Conservation (phyloP, 2,329 filamentous ascomycete species). For the Fusarium sp. region DNA sequence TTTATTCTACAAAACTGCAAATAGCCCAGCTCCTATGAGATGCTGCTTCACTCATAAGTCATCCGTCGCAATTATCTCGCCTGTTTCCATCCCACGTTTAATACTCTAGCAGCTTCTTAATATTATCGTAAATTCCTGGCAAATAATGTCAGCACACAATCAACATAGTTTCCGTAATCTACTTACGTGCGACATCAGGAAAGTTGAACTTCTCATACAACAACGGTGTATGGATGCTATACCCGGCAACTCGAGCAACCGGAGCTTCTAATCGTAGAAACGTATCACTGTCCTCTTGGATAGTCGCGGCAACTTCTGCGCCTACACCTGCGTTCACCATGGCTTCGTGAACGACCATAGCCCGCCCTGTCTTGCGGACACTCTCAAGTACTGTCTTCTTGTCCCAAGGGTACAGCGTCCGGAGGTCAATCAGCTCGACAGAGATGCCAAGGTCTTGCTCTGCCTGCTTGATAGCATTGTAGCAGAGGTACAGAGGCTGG, state of each 20-base stretch:
- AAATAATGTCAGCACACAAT: slow-evolving; percentile 16
- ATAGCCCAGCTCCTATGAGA: not conserved
- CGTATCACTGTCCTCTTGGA: slow-evolving; percentile 80
- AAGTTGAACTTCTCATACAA: slow-evolving; percentile 83
- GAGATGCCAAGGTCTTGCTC: slow-evolving; percentile 79
- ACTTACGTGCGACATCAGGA: slow-evolving; percentile 88
- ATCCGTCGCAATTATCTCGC: not conserved
- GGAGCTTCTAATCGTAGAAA: slow-evolving; percentile 88
- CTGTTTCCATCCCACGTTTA: slow-evolving; percentile 48
- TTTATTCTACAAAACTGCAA: slow-evolving; percentile 5
- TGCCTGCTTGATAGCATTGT: slow-evolving; percentile 78
- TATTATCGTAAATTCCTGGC: slow-evolving; percentile 75
- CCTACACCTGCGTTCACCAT: slow-evolving; percentile 92
- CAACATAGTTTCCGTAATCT: too few species aligned
- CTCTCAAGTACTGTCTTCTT: slow-evolving; percentile 81
- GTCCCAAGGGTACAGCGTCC: slow-evolving; percentile 94
- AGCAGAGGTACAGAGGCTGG: slow-evolving; percentile 87
- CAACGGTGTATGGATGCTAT: slow-evolving; percentile 85
- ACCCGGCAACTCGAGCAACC: slow-evolving; percentile 86
- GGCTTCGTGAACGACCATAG: slow-evolving; percentile 89
- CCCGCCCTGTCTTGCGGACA: slow-evolving; percentile 86
- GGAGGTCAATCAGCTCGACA: slow-evolving; percentile 86
- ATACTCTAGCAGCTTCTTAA: slow-evolving; percentile 74
- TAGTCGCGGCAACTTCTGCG: slow-evolving; percentile 87
- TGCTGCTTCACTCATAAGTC: not conserved